Percentiles rank a stretch among this genome's conserved stretches.
phyloP scores from a whole-genome alignment of 306 rosid species.

The Vachellia pachyceras region DNA sequence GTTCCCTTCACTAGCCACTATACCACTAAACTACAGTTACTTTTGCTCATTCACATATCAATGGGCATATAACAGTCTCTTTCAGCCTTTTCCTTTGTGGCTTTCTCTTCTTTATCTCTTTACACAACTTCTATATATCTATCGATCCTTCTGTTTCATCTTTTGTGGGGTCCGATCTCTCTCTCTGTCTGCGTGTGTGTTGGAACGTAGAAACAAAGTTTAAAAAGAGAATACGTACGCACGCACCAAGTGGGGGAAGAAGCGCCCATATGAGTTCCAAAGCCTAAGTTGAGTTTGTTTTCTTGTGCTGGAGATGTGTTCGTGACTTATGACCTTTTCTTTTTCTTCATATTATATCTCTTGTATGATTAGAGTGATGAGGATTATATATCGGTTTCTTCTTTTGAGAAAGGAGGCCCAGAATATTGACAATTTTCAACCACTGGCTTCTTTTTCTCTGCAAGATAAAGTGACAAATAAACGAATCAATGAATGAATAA shows the following conservation, averaged over 20 bases:
- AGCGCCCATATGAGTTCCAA: constrained; percentile 12
- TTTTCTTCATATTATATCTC: background rate
- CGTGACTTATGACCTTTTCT: background rate
- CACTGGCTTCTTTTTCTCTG: background rate
- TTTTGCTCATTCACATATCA: constrained; percentile 30
- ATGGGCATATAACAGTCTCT: constrained; percentile 2
- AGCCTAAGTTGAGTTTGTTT: constrained; percentile 11
- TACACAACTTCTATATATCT: background rate
- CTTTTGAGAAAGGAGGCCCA: constrained; percentile 8
- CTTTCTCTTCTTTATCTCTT: background rate
- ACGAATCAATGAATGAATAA: background rate
- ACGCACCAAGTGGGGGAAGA: constrained; percentile 12
- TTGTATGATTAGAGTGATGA: background rate
- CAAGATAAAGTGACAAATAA: background rate
- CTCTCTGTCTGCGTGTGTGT: no score
- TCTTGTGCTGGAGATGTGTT: background rate
- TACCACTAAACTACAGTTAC: background rate
- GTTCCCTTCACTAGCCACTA: constrained; percentile 24
- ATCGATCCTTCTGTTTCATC: constrained; percentile 1
- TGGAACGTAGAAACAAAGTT: background rate
- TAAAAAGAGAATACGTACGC: constrained; percentile 2
- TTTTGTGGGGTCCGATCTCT: constrained; percentile 27
- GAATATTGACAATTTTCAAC: constrained; percentile 10
- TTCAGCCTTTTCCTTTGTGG: constrained; percentile 28
- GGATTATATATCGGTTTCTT: background rate